Base-by-base conservation (phyloP, 1,284 basidiomycete species). In the Coniophora puteana region DNA sequence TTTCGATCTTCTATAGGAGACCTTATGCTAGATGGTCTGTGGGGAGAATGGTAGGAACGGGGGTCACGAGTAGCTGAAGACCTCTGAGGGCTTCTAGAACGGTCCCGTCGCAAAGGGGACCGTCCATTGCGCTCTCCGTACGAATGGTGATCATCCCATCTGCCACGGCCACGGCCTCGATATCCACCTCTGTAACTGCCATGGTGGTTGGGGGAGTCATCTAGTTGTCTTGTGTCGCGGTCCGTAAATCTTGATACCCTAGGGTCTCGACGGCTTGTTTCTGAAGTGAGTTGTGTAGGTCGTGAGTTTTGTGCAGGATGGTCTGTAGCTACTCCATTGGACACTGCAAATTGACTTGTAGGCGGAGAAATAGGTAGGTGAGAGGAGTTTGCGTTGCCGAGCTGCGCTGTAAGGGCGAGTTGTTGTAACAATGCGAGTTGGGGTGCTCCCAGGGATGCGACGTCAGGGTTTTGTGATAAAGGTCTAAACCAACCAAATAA, bases 371-470 rank as follows among this genome's bases (percentile, higher is more conserved):
- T n/a, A n/a, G n/a, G n/a, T n/a, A n/a, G n/a, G n/a, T n/a, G 31
- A 35, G 50, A 26, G 41, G 35, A 49, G 58, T 55, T 24, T 53
- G 51, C 55, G 55, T 61, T 67, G 39, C 63, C 62, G 36, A 65
- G 54, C 44, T 70, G 71, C 26, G 79, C 74, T 52, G 76, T 73
- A 52, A 80, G 78, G 43, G 83, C 70, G 57, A 89, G 69, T 55
- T 84, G 85, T 54, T 86, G 83, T 52, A 90, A 67, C 51, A 87
- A 67, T 39, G 79, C 77, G 41, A 88, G 66, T 57, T 84, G 82
- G 46, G 71, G 66, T 31, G 72, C 63, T 49, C 77, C 76, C 47
- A 80, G 54, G 30, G 66, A 61, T 40, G 50, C 47, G 52, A 45
- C 27, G 46, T 45, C 51, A 21, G 59, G 75, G 57, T 79, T 85